Percentiles rank a stretch among this genome's conserved stretches.
Conservation (phyloP, 2,329 filamentous ascomycete species). For the Aspergillus floridensis region DNA sequence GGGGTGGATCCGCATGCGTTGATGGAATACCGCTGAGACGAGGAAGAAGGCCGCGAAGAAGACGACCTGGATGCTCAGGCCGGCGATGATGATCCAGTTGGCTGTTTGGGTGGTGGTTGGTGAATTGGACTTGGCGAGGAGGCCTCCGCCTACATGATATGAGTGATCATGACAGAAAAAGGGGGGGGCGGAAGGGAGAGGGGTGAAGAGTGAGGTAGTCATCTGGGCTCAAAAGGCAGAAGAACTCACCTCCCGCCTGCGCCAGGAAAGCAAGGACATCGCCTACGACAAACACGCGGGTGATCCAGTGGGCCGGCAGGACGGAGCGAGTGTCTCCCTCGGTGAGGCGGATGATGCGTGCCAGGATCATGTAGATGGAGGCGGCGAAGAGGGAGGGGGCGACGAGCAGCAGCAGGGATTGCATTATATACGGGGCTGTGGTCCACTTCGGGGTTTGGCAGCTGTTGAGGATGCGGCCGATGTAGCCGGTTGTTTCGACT, state of each 20-base stretch:
- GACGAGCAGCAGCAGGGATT: neutral
- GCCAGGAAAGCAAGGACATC: neutral
- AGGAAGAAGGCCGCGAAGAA: neutral
- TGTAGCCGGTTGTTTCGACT: conserved; percentile 2
- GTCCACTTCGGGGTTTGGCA: neutral
- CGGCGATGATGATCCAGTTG: neutral
- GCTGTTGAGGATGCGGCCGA: neutral
- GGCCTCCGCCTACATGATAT: neutral
- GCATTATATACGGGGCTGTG: neutral
- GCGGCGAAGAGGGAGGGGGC: neutral
- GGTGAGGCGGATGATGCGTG: neutral
- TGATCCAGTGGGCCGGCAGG: neutral
- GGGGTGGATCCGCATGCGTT: neutral
- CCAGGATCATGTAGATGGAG: too few species aligned
- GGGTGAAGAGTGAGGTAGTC: too few species aligned
- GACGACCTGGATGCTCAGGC: neutral
- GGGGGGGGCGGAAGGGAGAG: too few species aligned
- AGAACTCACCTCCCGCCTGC: neutral
- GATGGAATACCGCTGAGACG: neutral
- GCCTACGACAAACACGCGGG: neutral
- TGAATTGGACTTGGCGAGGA: neutral
- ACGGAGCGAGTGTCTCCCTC: neutral
- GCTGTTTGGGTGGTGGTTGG: neutral
- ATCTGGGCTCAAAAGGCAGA: too few species aligned
- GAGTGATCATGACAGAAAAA: too few species aligned